Evolutionary conservation across 148 eudicot genomes (phyloP).

Genomic region (Persicaria maculosa): DNA sequence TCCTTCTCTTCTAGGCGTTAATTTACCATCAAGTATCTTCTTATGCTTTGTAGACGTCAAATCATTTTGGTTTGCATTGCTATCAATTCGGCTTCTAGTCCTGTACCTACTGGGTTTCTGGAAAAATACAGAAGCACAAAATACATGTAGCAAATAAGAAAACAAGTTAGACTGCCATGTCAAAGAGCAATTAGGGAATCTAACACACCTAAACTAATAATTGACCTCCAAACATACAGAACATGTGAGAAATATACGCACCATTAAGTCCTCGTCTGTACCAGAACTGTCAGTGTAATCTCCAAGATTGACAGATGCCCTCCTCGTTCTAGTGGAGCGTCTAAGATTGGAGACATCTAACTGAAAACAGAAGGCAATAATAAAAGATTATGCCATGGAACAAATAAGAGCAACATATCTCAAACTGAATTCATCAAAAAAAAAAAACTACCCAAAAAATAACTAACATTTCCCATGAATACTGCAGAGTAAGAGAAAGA

Average conservation of each 20-base stretch:
- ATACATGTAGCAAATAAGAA: slow-evolving; percentile 15
- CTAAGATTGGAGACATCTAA: slow-evolving; percentile 62
- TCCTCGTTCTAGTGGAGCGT: slow-evolving; percentile 93
- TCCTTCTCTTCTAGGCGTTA: slow-evolving; percentile 78
- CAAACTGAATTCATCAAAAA: not conserved
- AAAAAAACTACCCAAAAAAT: not conserved
- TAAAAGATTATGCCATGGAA: not conserved
- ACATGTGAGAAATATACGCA: slow-evolving; percentile 28
- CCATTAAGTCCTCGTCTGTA: slow-evolving; percentile 88
- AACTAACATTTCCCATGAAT: not conserved
- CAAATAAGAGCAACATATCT: not conserved
- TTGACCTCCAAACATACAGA: slow-evolving; percentile 11
- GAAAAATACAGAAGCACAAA: slow-evolving; percentile 15
- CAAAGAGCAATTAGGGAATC: slow-evolving; percentile 15
- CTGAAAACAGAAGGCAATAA: slow-evolving; percentile 36
- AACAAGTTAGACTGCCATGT: slow-evolving; percentile 11
- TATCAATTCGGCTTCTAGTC: slow-evolving; percentile 57
- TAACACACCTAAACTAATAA: slow-evolving; percentile 8
- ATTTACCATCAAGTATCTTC: slow-evolving; percentile 29
- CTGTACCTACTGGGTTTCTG: slow-evolving; percentile 59
- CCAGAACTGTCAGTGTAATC: slow-evolving; percentile 90
- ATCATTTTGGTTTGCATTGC: slow-evolving; percentile 46
- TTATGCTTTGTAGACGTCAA: slow-evolving; percentile 39
- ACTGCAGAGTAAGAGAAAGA: not conserved
- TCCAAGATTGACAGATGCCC: slow-evolving; percentile 58